Conservation (phyloP, 805 yeast species). For the Nakazawaea peltata region DNA sequence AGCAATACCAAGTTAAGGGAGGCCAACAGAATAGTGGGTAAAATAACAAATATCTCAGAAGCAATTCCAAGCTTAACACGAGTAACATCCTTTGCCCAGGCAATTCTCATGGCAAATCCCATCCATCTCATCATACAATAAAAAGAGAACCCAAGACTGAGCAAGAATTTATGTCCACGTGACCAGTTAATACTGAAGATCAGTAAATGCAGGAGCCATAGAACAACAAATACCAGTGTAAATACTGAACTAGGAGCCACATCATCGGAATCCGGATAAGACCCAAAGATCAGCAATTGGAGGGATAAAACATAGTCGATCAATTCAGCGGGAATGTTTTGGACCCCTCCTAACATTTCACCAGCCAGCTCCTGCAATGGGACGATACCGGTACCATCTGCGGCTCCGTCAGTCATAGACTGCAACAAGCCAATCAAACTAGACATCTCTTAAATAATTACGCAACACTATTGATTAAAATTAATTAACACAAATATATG, state of each 20-base stretch:
- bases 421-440: slow-evolving; percentile 10
- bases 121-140: slow-evolving; percentile 45
- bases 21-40: slow-evolving; percentile 51
- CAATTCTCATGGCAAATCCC: slow-evolving; percentile 51
- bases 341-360: slow-evolving; percentile 24
- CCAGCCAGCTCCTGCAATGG: slow-evolving; percentile 25
- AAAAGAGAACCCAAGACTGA: slow-evolving; percentile 43
- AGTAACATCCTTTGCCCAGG: slow-evolving; percentile 50
- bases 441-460: no score
- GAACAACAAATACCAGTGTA: slow-evolving; percentile 39
- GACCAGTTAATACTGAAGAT: slow-evolving; percentile 39
- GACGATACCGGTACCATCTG: slow-evolving; percentile 41
- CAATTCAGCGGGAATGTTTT: slow-evolving; percentile 36
- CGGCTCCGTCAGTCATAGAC: slow-evolving; percentile 31
- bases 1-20: slow-evolving; percentile 58
- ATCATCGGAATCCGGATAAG: slow-evolving; percentile 47
- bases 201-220: slow-evolving; percentile 36
- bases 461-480: no score
- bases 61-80: slow-evolving; percentile 43
- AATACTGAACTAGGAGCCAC: slow-evolving; percentile 55
- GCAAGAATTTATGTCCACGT: slow-evolving; percentile 55
- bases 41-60: slow-evolving; percentile 44
- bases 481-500: no score
- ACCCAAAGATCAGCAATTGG: slow-evolving; percentile 54
- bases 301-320: slow-evolving; percentile 25